These are phyloP conservation scores for Botrytis porri DNA, from an alignment of 2,329 filamentous ascomycete genomes.

Conservation along the genomic window DNA sequence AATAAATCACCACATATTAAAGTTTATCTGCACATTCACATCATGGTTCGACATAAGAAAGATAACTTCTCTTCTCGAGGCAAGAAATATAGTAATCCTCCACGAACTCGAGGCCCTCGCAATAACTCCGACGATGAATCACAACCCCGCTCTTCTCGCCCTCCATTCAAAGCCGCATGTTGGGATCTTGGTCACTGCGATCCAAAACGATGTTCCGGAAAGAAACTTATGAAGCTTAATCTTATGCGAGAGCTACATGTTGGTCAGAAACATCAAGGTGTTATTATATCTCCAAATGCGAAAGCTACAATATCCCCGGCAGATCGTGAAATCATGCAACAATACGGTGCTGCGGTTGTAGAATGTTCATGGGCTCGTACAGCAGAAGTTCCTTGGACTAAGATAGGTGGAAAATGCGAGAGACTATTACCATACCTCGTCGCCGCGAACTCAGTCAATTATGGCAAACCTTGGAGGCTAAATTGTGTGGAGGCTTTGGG, in stretches of 20 bases:
- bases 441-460: slow-evolving; percentile 95
- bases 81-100: slow-evolving; percentile 63
- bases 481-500: slow-evolving; percentile 96
- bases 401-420: slow-evolving; percentile 92
- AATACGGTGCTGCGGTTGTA: slow-evolving; percentile 90
- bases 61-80: slow-evolving; percentile 66
- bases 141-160: slow-evolving; percentile 43
- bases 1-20: not conserved
- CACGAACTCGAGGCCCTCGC: slow-evolving; percentile 45
- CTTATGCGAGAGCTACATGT: slow-evolving; percentile 91
- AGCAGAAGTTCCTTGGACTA: slow-evolving; percentile 83
- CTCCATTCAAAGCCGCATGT: slow-evolving; percentile 83
- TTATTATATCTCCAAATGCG: slow-evolving; percentile 93
- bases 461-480: slow-evolving; percentile 89
- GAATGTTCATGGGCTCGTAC: slow-evolving; percentile 97
- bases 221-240: slow-evolving; percentile 86
- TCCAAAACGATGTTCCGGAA: slow-evolving; percentile 92
- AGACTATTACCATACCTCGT: slow-evolving; percentile 89
- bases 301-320: slow-evolving; percentile 81
- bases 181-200: slow-evolving; percentile 99
- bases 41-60: slow-evolving; percentile 96
- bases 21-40: slow-evolving; percentile 17
- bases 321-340: slow-evolving; percentile 76
- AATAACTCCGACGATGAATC: slow-evolving; percentile 48
- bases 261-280: slow-evolving; percentile 86